phyloP scores from a whole-genome alignment of 345 rosid species.

The Mercurialis annua region DNA sequence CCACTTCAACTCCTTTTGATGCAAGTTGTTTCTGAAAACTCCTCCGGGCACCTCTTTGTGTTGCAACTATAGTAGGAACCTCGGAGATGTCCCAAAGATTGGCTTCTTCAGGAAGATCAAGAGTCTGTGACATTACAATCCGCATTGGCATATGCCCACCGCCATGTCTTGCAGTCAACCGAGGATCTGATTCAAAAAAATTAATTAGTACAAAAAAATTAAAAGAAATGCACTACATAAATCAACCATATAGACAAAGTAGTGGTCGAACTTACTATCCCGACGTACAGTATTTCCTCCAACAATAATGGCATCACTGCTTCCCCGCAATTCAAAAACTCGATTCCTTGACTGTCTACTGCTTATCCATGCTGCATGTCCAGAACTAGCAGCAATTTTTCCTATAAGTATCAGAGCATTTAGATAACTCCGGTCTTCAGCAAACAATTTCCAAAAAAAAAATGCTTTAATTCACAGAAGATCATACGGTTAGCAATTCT shows the following conservation, averaged over 20 bases:
- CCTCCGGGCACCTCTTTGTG: constrained; percentile 92
- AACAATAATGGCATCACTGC: constrained; percentile 85
- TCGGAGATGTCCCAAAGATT: constrained; percentile 85
- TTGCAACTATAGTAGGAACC: constrained; percentile 73
- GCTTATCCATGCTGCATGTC: constrained; percentile 96
- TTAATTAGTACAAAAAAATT: neutral
- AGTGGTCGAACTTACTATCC: constrained; percentile 55
- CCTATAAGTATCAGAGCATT: constrained; percentile 45
- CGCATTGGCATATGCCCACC: constrained; percentile 83
- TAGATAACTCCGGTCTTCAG: too few species aligned
- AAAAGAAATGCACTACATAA: constrained; percentile 2
- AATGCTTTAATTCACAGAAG: neutral
- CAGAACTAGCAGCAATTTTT: constrained; percentile 88
- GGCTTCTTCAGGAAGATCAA: constrained; percentile 86
- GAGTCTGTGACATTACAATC: constrained; percentile 75
- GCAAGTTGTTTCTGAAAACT: constrained; percentile 76
- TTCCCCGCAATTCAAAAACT: constrained; percentile 80
- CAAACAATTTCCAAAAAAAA: neutral
- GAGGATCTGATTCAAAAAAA: constrained; percentile 58
- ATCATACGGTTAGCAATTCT: constrained; percentile 19
- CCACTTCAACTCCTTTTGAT: constrained; percentile 89
- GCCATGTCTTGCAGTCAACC: constrained; percentile 86
- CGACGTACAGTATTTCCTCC: constrained; percentile 89
- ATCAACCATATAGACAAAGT: constrained; percentile 10
- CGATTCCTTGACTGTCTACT: constrained; percentile 70